A percentile compares a stretch with the other conserved stretches of the same genome.
These are phyloP conservation scores for Metschnikowia arizonensis DNA, from an alignment of 805 yeast genomes.

Conservation along the genomic window DNA sequence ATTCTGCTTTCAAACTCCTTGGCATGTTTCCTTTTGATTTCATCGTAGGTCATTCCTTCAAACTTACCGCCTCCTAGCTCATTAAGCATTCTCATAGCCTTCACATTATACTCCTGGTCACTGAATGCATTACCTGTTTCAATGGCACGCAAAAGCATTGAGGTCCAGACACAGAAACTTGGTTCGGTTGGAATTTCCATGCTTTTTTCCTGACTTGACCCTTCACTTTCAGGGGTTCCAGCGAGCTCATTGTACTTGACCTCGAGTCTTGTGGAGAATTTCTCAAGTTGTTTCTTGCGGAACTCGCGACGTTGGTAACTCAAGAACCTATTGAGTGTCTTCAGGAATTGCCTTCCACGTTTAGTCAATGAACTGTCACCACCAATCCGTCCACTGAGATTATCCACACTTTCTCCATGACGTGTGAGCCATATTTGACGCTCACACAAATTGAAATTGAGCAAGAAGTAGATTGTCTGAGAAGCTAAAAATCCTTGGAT, in stretches of 20 bases:
- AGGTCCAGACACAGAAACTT: slow-evolving; percentile 86
- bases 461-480: slow-evolving; percentile 84
- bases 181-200: slow-evolving; percentile 52
- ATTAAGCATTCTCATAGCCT: slow-evolving; percentile 89
- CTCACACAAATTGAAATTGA: slow-evolving; percentile 78
- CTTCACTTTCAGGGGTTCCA: slow-evolving; percentile 22
- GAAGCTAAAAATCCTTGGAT: slow-evolving; percentile 85
- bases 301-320: slow-evolving; percentile 66
- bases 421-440: slow-evolving; percentile 93
- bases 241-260: slow-evolving; percentile 36
- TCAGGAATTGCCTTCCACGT: slow-evolving; percentile 72
- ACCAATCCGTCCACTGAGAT: slow-evolving; percentile 81
- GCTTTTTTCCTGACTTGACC: slow-evolving; percentile 12
- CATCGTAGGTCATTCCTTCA: slow-evolving; percentile 90
- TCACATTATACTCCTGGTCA: slow-evolving; percentile 68
- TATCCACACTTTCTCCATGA: slow-evolving; percentile 90
- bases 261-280: slow-evolving; percentile 45
- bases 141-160: slow-evolving; percentile 74
- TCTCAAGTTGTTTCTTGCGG: slow-evolving; percentile 54
- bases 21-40: slow-evolving; percentile 69
- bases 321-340: slow-evolving; percentile 71
- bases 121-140: slow-evolving; percentile 76
- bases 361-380: slow-evolving; percentile 82
- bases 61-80: slow-evolving; percentile 91
- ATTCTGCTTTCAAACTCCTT: slow-evolving; percentile 75